Conservation (phyloP, 2,329 filamentous ascomycete genomes). For the Thermoascus crustaceus region DNA sequence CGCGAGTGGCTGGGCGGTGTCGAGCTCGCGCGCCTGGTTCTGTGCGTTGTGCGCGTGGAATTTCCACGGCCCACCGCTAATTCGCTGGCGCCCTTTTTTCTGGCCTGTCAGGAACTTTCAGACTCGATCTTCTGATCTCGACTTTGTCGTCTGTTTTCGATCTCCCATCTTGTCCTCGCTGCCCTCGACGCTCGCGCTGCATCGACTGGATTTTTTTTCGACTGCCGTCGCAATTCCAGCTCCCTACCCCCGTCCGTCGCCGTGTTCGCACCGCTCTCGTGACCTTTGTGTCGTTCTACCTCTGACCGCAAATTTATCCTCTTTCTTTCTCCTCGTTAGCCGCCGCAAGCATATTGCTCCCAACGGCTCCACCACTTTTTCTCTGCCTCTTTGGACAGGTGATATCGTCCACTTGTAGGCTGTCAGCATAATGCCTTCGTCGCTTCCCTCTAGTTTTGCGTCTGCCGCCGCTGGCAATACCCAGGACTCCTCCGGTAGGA, state of each 20-base stretch:
- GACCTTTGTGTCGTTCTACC: not conserved
- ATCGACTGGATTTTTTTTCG: slow-evolving; percentile 2
- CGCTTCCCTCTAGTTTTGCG: slow-evolving; percentile 75
- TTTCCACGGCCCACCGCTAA: slow-evolving; percentile 24
- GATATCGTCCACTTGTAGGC: slow-evolving; percentile 14
- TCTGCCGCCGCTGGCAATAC: slow-evolving; percentile 73
- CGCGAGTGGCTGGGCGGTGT: slow-evolving; percentile 8
- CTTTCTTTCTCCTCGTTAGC: not conserved
- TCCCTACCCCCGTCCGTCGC: slow-evolving; percentile 2
- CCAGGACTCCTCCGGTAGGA: slow-evolving; percentile 50
- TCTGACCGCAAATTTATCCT: slow-evolving; percentile 4
- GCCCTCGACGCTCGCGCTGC: slow-evolving; percentile 1
- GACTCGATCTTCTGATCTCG: slow-evolving; percentile 24
- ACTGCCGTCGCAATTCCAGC: slow-evolving; percentile 7
- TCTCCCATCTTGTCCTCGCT: slow-evolving; percentile 17
- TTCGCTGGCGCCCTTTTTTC: slow-evolving; percentile 17
- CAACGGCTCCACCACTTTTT: slow-evolving; percentile 5
- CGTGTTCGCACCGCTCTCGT: not conserved
- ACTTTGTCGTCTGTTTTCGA: slow-evolving; percentile 25
- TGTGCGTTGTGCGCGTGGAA: slow-evolving; percentile 12
- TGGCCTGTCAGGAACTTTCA: slow-evolving; percentile 18
- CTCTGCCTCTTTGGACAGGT: slow-evolving; percentile 14
- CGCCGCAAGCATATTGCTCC: slow-evolving; percentile 6
- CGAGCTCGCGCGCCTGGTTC: not conserved
- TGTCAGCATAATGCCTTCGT: slow-evolving; percentile 54